These are phyloP conservation scores for Epichloe glyceriae DNA, from an alignment of 2,329 filamentous ascomycete genomes.

Conservation along the genomic window DNA sequence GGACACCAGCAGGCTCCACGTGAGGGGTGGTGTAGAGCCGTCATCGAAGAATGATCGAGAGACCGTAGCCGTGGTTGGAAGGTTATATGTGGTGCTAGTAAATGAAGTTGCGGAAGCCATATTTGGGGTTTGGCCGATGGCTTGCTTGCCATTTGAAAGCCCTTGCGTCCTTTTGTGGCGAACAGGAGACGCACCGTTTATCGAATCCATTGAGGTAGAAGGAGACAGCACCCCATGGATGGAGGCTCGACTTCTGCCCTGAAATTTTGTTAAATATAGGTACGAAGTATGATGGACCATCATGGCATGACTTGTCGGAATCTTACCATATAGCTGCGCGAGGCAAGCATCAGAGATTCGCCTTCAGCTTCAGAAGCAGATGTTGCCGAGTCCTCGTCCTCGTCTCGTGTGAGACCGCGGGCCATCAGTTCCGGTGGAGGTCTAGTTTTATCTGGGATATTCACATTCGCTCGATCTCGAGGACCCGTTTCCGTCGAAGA, in stretches of 20 bases:
- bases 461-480: conserved; percentile 75
- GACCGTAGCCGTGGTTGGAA: conserved; percentile 46
- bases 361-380: conserved; percentile 82
- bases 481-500: conserved; percentile 73
- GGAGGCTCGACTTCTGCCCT: conserved; percentile 53
- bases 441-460: conserved; percentile 77
- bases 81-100: conserved; percentile 42
- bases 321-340: conserved; percentile 55
- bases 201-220: conserved; percentile 82
- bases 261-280: not conserved
- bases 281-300: not conserved
- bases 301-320: not conserved
- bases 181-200: conserved; percentile 54
- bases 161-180: conserved; percentile 45
- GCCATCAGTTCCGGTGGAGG: conserved; percentile 88
- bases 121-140: conserved; percentile 33
- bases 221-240: conserved; percentile 64
- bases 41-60: conserved; percentile 87
- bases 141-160: conserved; percentile 26
- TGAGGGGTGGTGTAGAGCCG: conserved; percentile 63
- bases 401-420: conserved; percentile 65
- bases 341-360: conserved; percentile 54
- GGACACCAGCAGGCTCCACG: conserved; percentile 79
- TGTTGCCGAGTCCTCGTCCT: conserved; percentile 74
- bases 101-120: conserved; percentile 49